Percentiles rank a stretch among this genome's conserved stretches.
These are phyloP conservation scores for Pseudocercospora fuligena DNA, from an alignment of 2,329 filamentous ascomycete genomes.

Conservation along the genomic window DNA sequence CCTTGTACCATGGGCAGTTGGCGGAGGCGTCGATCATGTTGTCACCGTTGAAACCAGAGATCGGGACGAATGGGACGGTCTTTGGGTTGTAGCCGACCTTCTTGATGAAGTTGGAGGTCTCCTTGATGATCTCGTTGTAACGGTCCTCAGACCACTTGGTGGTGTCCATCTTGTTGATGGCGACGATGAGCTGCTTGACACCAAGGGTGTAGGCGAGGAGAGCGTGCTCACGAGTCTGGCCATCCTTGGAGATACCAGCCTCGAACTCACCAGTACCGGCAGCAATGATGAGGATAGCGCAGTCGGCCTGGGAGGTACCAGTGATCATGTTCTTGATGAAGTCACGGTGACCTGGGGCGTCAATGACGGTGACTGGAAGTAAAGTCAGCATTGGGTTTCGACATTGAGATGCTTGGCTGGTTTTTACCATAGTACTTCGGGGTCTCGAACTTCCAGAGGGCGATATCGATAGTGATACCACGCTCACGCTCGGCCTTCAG, in stretches of 20 bases:
- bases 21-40: slow-evolving; percentile 92
- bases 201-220: slow-evolving; percentile 99
- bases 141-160: slow-evolving; percentile 96
- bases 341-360: slow-evolving; percentile 99
- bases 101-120: slow-evolving; percentile 99
- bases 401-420: background rate
- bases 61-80: slow-evolving; percentile 96
- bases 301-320: slow-evolving; percentile 99
- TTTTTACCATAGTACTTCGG: slow-evolving; percentile 76
- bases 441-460: slow-evolving; percentile 99
- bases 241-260: slow-evolving; percentile 99
- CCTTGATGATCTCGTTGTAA: slow-evolving; percentile 99
- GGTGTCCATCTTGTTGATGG: slow-evolving; percentile 99
- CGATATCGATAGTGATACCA: slow-evolving; percentile 99
- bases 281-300: slow-evolving; percentile 99
- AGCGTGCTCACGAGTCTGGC: slow-evolving; percentile 99
- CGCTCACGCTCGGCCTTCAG: slow-evolving; percentile 99
- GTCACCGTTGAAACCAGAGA: slow-evolving; percentile 99
- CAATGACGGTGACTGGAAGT: slow-evolving; percentile 48
- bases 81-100: slow-evolving; percentile 99
- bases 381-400: background rate
- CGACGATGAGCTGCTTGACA: slow-evolving; percentile 99
- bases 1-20: slow-evolving; percentile 99
- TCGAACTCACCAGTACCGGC: slow-evolving; percentile 99
- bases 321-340: slow-evolving; percentile 99